Evolutionary conservation across 2,329 filamentous ascomycete species (phyloP), one percentile per base, ranked within the genome.

Genomic region (Capronia coronata): DNA sequence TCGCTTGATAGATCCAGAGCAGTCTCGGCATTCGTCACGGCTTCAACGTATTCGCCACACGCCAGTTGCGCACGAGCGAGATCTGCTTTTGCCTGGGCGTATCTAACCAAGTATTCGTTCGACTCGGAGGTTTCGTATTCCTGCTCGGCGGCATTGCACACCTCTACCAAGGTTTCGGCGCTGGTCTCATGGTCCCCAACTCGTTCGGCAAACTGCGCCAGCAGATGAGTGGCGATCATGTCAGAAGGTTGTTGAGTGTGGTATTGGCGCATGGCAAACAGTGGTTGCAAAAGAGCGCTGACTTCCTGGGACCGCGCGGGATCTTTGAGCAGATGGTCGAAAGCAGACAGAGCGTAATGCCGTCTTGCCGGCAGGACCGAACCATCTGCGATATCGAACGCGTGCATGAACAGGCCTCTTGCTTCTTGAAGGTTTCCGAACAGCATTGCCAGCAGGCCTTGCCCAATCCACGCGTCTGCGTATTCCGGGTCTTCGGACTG

Each of bases 401-500:
- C 91, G 64, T 98, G 93, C 1, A 87, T 90, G 63, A 96, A 95
- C 8, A 97, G 78, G 9, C 83, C 82, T 18, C 87, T 77, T 1
- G 91, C 90, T 68, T 96, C 89, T 53, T 79, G 81, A 0, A 71
- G 60, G 54, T 94, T 84, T 1, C 87, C 89, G 43, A 80, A 78
- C 22, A 91, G 71, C 13, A 90, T 74, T 2, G 93, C 89, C 45
- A 97, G 77, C 21, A 95, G 76, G 0, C 87, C 91, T 67, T 97
- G 91, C 1, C 93, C 93, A 6, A 97, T 73, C 94, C 93, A 98
- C 13, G 90, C 91, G 62, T 91, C 82, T 0, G 89, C 83, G 63
- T 91, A 95, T 57, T 96, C 91, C 0, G 94, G 93, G 64, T 98
- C 94, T 2, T 86, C 87, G 1, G 90, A 95, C 66, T 98, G 93